These are phyloP conservation scores for Nectriaceae sp. DNA, from an alignment of 2,329 filamentous ascomycete genomes.

Conservation along the genomic window DNA sequence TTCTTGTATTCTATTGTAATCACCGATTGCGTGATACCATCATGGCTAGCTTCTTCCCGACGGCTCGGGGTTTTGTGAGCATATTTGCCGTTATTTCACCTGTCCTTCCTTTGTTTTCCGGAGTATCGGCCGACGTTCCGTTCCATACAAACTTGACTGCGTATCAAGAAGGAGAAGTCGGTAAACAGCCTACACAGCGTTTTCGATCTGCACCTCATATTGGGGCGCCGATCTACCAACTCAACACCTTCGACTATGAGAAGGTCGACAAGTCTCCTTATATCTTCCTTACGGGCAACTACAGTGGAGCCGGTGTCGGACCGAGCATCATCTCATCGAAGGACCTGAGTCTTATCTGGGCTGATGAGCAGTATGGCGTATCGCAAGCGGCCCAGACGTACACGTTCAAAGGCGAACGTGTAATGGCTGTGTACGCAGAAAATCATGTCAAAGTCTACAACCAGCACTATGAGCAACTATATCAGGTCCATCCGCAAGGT, in stretches of 20 bases:
- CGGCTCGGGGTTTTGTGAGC: too few relatives aligned
- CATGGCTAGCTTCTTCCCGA: too few relatives aligned
- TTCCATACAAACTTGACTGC: too few relatives aligned
- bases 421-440: conserved; percentile 29
- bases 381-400: conserved; percentile 31
- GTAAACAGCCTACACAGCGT: too few relatives aligned
- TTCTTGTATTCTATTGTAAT: too few relatives aligned
- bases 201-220: too few relatives aligned
- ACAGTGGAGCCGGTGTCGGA: conserved; percentile 25
- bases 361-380: conserved; percentile 34
- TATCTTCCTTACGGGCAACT: conserved; percentile 35
- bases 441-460: conserved; percentile 35
- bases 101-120: too few relatives aligned
- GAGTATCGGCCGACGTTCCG: too few relatives aligned
- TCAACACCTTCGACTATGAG: conserved; percentile 32
- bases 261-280: conserved; percentile 30
- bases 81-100: too few relatives aligned
- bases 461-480: conserved; percentile 37
- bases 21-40: too few relatives aligned
- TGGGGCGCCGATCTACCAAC: conserved; percentile 36
- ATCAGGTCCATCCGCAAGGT: conserved; percentile 39
- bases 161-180: too few relatives aligned
- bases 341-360: conserved; percentile 41
- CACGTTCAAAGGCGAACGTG: conserved; percentile 38
- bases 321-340: conserved; percentile 37